Evolutionary conservation across 441 rosid species (phyloP), one percentile per base, ranked within the genome.

Genomic region (Pelargonium myrrhifolium): DNA sequence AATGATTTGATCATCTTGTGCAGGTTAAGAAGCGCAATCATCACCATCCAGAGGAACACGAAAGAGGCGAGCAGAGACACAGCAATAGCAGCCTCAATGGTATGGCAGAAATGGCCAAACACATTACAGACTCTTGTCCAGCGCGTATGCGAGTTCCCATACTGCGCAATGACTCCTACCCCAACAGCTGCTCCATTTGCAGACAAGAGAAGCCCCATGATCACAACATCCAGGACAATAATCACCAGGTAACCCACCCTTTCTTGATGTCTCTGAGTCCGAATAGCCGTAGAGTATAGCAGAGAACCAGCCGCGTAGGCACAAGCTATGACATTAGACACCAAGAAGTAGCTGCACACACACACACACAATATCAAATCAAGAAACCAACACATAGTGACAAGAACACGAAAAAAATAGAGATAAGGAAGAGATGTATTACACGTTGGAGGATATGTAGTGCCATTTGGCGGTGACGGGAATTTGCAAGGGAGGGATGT

Each of bases 291-390:
- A 40, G 71, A 1, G 1, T 86, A 22, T 21, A 72, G 69, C 35
- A 83, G 42, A 18, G 96, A 87, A 17, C 85, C 4, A 1, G 80
- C 84, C 4, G 87, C 85, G 45, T 90, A 86, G 5, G 83, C 55
- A 65, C 91, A 73, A 39, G 94, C 96, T 70, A 85, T 78, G 0
- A 80, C 85, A 49, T 89, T 89, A 15, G 86, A 59, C 64, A 81
- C 86, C 74, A 88, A 77, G 35, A 73, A 75, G 71, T 69, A 90
- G 80, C 98, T 92, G 55, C 58, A 17, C 17, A 2, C 20, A 51
- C 22, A 14, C 56, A 49, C 58, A 15, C 18, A 4, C 9, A 47
- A 2, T 15, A 51, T 6, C 20, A n/a, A 51, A 43, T 43, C 35
- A 31, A 43, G 14, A 9, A 43, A 43, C 49, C 8, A 43, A 43